phyloP scores from a whole-genome alignment of 2,329 filamentous ascomycete species.

The Stromatinia cepivora region DNA sequence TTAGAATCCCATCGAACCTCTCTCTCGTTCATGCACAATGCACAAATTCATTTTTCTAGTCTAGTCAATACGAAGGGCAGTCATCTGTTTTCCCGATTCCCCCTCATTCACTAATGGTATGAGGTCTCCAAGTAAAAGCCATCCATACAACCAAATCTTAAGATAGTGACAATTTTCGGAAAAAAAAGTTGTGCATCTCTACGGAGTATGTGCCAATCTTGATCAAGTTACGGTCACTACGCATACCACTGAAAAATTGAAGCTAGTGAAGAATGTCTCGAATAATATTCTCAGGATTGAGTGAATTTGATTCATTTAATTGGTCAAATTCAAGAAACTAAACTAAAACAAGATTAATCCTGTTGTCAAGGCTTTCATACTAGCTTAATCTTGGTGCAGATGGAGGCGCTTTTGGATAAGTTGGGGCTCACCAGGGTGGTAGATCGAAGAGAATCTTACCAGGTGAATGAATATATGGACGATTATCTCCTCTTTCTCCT shows the following conservation, averaged over 20 bases:
- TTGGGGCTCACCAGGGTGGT: not conserved
- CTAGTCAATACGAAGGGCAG: conserved; percentile 12
- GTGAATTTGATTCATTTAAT: not conserved
- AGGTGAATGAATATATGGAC: not conserved
- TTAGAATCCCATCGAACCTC: not conserved
- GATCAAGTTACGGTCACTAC: not conserved
- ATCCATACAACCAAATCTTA: not conserved
- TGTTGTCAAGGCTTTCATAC: not conserved
- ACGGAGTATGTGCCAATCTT: not conserved
- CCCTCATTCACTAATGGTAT: not conserved
- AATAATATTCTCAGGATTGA: not conserved
- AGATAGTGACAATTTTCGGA: not conserved
- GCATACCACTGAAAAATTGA: not conserved
- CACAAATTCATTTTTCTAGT: not conserved
- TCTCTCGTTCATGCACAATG: not conserved
- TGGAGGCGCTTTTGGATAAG: conserved; percentile 14
- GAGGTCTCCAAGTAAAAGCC: not conserved
- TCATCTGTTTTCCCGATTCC: not conserved
- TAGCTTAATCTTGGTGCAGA: conserved; percentile 16
- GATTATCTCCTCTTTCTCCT: not conserved
- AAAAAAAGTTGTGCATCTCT: conserved; percentile 12
- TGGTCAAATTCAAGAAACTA: too few relatives aligned
- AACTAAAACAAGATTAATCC: not conserved
- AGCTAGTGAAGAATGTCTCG: conserved; percentile 11
- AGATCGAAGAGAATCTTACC: not conserved